Base-by-base conservation (phyloP, 352 stramenopile species). In the Pythium vanterpoolii region DNA sequence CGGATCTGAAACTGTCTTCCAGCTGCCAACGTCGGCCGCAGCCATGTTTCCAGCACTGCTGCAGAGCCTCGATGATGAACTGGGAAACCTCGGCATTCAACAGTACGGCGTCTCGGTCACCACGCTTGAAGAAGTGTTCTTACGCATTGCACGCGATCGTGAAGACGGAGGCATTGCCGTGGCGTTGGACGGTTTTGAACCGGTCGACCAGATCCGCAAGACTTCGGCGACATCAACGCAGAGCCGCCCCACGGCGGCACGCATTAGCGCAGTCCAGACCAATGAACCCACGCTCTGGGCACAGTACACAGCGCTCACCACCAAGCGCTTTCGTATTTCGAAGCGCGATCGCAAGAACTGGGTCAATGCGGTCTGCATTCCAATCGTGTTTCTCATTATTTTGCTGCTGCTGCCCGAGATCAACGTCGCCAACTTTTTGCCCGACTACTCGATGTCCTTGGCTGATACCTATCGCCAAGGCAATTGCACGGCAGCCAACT, bases 61-160 rank as follows among this genome's bases (percentile, higher is more conserved):
- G 53, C 64, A 88, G 26, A 71, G 78, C 10, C 67, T 99, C 7
- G 77, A 87, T 14, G 16, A 21, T 24, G 28, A 69, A 1, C 64
- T 77, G 64, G 59, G 63, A 3, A 47, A 68, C 6, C 57, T 95
- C 7, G 56, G 63, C 1, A 81, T 98, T 45, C 58, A 72, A 6
- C 80, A 83, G n/a, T 99, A 99, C 71, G 96, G 96, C 30, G 84
- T 99, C 26, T 94, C 87, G 39, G 93, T 98, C 13, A 99, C 96
- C 24, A 99, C 96, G 5, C 75, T 99, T 3, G 97, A 99, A 70
- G 96, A 99, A 73, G 95, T 98, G 1, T 98, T 99, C 70, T 66
- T 98, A 24, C 60, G 65, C 5, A 82, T 85, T 44, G 68, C 75
- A 1, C 48, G 27, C 4, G 63, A 75, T 19, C 18, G 50, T 23